Evolutionary conservation across 176 grass and related monocot genomes (phyloP), one percentile per base, ranked within the genome.

Genomic region (Aechmea fasciata): DNA sequence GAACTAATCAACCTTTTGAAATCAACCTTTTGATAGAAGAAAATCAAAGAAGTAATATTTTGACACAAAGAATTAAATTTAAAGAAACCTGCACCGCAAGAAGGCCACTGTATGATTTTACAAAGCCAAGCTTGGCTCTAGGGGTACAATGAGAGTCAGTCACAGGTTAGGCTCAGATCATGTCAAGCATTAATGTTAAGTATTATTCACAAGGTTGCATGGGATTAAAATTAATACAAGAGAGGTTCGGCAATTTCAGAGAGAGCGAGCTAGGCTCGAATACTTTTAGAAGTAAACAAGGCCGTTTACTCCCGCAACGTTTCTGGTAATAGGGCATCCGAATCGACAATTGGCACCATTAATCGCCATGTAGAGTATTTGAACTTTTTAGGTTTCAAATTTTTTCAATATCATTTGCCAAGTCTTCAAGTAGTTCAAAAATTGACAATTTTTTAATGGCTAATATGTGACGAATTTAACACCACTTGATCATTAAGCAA

Each of bases 1-100:
- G 20, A 22, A 18, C 55, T 55, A 55, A 18, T 74, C 15, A 68
- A 49, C 50, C 67, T 81, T 18, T 61, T 7, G 10, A 15, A 55
- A 18, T 74, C 15, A 68, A 49, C 50, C 67, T 81, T 18, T 61
- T 7, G 10, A 15, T 61, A 19, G 15, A n/a, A 61, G 55, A 61
- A 9, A 61, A 19, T 61, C 11, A 61, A 61, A 61, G 55, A 61
- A 61, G 17, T 41, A 41, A 41, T 41, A 61, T 61, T 18, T 61
- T 10, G 7, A 61, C 55, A 18, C 20, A 15, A 59, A 15, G 20
- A 19, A 10, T 61, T 18, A 13, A 57, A 57, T 6, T 57, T 61
- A 6, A 22, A 19, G 10, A 22, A 15, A 18, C 9, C 0, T 22
- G 13, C 12, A 17, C n/a, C 10, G 22, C 55, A 61, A 61, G 17